These are phyloP conservation scores for Kodamaea neixiangensis DNA, from an alignment of 805 yeast genomes.

Conservation along the genomic window DNA sequence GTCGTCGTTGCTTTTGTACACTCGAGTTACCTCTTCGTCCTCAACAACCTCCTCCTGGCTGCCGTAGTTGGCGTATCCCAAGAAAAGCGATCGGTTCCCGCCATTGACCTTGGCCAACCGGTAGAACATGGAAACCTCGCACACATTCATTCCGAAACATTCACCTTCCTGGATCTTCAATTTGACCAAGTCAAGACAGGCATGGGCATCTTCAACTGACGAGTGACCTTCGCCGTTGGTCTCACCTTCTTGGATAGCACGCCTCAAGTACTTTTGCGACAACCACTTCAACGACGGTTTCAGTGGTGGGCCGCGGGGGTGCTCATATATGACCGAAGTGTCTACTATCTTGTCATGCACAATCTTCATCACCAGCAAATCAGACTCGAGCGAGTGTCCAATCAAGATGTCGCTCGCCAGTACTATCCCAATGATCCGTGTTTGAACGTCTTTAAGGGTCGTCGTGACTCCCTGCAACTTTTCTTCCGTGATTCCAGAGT, in stretches of 20 bases:
- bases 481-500: conserved; percentile 85
- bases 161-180: conserved; percentile 68
- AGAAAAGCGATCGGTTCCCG: conserved; percentile 18
- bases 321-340: conserved; percentile 76
- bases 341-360: conserved; percentile 78
- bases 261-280: conserved; percentile 54
- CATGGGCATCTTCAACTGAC: conserved; percentile 79
- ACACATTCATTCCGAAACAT: conserved; percentile 53
- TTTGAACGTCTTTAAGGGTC: conserved; percentile 67
- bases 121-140: conserved; percentile 23
- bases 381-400: conserved; percentile 91
- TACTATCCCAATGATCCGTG: conserved; percentile 49
- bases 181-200: conserved; percentile 77
- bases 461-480: conserved; percentile 62
- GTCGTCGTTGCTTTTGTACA: conserved; percentile 58
- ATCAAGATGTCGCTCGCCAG: conserved; percentile 63
- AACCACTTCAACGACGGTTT: conserved; percentile 78
- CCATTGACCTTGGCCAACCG: conserved; percentile 10
- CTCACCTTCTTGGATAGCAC: conserved; percentile 67
- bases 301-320: conserved; percentile 78
- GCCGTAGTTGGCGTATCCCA: conserved; percentile 26
- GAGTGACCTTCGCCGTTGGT: conserved; percentile 66
- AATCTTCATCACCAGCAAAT: conserved; percentile 67
- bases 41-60: conserved; percentile 20
- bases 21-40: conserved; percentile 21